Conservation (phyloP, 2,329 filamentous ascomycete species). For the Emergomyces orientalis region DNA sequence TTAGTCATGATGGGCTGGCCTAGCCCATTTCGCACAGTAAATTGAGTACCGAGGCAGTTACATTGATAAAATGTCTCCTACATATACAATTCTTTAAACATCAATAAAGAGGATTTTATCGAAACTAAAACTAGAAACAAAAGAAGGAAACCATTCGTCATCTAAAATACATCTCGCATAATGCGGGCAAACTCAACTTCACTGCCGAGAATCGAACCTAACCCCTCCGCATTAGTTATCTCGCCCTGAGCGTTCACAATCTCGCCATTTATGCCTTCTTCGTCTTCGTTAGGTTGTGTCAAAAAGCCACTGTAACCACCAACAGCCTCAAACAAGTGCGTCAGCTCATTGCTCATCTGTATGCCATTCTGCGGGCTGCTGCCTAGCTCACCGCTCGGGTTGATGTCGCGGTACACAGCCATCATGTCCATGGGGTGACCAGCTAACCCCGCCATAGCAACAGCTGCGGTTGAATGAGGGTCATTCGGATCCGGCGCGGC, state of each 20-base stretch:
- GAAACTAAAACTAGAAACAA: neutral
- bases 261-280: constrained; percentile 30
- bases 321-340: constrained; percentile 54
- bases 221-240: constrained; percentile 36
- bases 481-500: constrained; percentile 39
- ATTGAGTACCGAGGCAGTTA: too few species aligned
- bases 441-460: constrained; percentile 57
- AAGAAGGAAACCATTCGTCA: neutral
- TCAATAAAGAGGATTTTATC: neutral
- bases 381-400: constrained; percentile 32
- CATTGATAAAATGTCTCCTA: too few species aligned
- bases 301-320: constrained; percentile 43
- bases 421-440: constrained; percentile 53
- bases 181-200: constrained; percentile 53
- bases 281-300: constrained; percentile 18
- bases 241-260: constrained; percentile 31
- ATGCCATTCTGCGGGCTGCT: constrained; percentile 50
- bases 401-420: constrained; percentile 38
- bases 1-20: neutral
- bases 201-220: constrained; percentile 40
- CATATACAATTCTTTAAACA: neutral
- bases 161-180: constrained; percentile 50
- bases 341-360: constrained; percentile 52
- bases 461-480: constrained; percentile 52
- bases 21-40: neutral